phyloP scores from a whole-genome alignment of 192 early-diverging fungal species.

The Gaertneriomyces sp. region DNA sequence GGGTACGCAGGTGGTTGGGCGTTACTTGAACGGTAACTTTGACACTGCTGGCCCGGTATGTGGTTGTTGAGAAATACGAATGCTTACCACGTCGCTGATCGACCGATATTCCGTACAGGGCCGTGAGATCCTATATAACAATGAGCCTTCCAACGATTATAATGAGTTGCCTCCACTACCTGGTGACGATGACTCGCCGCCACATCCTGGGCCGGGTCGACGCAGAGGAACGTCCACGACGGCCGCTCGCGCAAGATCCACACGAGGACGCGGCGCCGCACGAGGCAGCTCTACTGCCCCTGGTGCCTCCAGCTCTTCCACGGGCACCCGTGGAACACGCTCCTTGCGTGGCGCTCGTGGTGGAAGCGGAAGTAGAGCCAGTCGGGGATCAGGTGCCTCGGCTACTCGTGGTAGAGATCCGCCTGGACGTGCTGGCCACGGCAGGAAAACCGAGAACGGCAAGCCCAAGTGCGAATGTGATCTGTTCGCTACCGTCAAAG shows the following conservation, averaged over 20 bases:
- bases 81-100: neutral
- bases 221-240: neutral
- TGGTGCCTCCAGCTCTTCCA: conserved; percentile 2
- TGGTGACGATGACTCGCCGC: neutral
- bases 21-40: neutral
- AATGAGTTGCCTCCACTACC: too few relatives aligned
- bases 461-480: conserved; percentile 53
- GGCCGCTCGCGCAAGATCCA: neutral
- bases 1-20: conserved; percentile 12
- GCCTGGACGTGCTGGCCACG: neutral
- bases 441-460: neutral
- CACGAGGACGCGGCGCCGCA: neutral
- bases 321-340: neutral
- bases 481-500: conserved; percentile 32
- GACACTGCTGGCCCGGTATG: neutral
- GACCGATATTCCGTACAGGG: neutral
- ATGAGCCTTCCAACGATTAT: too few relatives aligned
- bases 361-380: neutral
- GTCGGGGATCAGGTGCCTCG: neutral
- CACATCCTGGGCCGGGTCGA: neutral
- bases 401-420: neutral
- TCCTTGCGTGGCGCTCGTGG: neutral
- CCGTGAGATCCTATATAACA: neutral
- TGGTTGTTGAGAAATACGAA: neutral
- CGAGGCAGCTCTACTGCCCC: neutral